phyloP scores from a whole-genome alignment of 2,329 filamentous ascomycete genomes.

The Penicillium sp. region DNA sequence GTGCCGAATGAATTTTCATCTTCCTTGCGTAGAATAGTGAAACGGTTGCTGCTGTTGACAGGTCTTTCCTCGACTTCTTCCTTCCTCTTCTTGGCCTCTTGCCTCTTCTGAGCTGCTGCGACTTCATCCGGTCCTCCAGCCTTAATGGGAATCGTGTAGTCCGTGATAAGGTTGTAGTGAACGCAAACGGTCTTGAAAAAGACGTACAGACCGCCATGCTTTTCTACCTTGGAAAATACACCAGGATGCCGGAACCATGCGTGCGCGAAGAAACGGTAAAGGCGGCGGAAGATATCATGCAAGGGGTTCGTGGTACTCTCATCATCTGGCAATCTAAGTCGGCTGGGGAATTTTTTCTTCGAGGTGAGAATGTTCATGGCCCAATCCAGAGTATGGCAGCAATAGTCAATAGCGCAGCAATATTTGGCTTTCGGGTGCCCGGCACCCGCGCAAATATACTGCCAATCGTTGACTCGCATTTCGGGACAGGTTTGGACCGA shows the following conservation, averaged over 20 bases:
- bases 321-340: not conserved
- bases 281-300: slow-evolving; percentile 88
- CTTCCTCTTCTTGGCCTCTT: not conserved
- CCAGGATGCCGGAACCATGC: slow-evolving; percentile 97
- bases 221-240: slow-evolving; percentile 93
- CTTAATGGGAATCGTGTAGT: slow-evolving; percentile 91
- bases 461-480: slow-evolving; percentile 98
- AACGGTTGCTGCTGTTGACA: slow-evolving; percentile 27
- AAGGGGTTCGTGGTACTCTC: slow-evolving; percentile 58
- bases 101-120: slow-evolving; percentile 14
- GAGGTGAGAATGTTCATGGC: slow-evolving; percentile 91
- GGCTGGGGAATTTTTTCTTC: slow-evolving; percentile 73
- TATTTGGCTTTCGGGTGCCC: not conserved
- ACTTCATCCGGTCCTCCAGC: slow-evolving; percentile 74
- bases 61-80: slow-evolving; percentile 16
- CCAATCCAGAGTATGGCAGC: slow-evolving; percentile 98
- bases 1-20: slow-evolving; percentile 20
- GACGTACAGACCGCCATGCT: slow-evolving; percentile 85
- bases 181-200: slow-evolving; percentile 96
- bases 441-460: slow-evolving; percentile 78
- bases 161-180: slow-evolving; percentile 83
- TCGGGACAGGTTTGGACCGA: slow-evolving; percentile 87
- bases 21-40: slow-evolving; percentile 39
- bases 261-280: slow-evolving; percentile 96
- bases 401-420: slow-evolving; percentile 98